phyloP scores from a whole-genome alignment of 257 asterid genomes.

The Solanum raphanifolium region DNA sequence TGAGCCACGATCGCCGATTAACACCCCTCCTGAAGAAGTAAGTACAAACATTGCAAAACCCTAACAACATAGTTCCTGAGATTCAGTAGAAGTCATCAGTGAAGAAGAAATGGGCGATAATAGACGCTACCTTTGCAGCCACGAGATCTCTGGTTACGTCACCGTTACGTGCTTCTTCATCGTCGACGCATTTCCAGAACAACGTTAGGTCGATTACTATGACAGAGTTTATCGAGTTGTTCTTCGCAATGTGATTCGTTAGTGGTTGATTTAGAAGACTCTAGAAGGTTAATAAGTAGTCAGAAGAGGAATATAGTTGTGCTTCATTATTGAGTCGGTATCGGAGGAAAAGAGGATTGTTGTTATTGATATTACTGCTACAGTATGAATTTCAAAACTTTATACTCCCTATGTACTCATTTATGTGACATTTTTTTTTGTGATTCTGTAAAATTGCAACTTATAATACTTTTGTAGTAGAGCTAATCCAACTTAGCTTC shows the following conservation, averaged over 20 bases:
- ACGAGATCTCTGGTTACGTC: conserved; percentile 3
- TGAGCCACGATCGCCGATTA: conserved; percentile 26
- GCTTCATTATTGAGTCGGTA: conserved; percentile 52
- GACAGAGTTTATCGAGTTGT: conserved; percentile 41
- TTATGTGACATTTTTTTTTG: not conserved
- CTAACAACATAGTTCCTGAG: conserved; percentile 3
- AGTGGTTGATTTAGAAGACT: conserved; percentile 54
- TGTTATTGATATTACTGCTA: conserved; percentile 68
- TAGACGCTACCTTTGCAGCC: conserved; percentile 61
- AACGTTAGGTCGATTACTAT: conserved; percentile 37
- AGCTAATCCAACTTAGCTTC: too few relatives aligned
- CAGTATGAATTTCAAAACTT: conserved; percentile 22
- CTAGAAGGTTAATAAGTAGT: conserved; percentile 16
- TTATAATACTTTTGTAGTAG: not conserved
- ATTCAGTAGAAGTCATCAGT: conserved; percentile 52
- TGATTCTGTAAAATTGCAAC: not conserved
- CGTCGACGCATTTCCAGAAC: conserved; percentile 4
- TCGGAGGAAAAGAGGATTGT: conserved; percentile 58
- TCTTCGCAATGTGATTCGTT: conserved; percentile 1
- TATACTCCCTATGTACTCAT: not conserved
- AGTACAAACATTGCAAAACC: not conserved
- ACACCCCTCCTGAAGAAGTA: conserved; percentile 8
- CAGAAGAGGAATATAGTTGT: conserved; percentile 21
- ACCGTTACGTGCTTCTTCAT: not conserved
- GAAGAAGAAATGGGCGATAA: conserved; percentile 69